Percentiles rank a stretch among this genome's conserved stretches.
phyloP scores from a whole-genome alignment of 148 eudicot genomes.

The Chenopodium berlandieri region DNA sequence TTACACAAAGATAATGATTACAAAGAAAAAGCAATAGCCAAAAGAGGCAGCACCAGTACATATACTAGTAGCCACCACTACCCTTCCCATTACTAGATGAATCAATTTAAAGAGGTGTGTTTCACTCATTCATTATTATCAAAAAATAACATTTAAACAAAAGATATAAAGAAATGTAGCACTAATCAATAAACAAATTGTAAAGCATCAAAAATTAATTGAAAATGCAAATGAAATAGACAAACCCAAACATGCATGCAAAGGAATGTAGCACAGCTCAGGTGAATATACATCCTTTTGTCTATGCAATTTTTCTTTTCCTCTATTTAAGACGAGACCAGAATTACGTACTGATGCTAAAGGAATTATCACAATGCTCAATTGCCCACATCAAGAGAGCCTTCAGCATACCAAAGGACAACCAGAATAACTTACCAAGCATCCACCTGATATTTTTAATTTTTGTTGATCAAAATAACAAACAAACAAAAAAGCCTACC shows the following conservation, averaged over 20 bases:
- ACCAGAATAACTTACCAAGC: neutral
- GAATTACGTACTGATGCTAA: neutral
- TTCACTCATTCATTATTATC: too few species aligned
- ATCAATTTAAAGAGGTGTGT: neutral
- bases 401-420: neutral
- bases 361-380: neutral
- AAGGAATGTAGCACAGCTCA: neutral
- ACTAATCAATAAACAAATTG: neutral
- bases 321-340: neutral
- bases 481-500: slow-evolving; percentile 36
- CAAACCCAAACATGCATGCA: neutral
- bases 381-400: neutral
- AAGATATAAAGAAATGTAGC: too few species aligned
- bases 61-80: neutral
- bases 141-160: too few species aligned
- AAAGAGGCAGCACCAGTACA: neutral
- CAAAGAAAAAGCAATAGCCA: neutral
- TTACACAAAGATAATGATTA: neutral
- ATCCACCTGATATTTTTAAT: neutral
- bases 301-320: neutral
- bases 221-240: neutral
- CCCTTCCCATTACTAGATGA: neutral
- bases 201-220: neutral
- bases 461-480: neutral
- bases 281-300: neutral